These are phyloP conservation scores for Podospora fimiseda DNA, from an alignment of 495 filamentous ascomycete species.

Conservation along the genomic window DNA sequence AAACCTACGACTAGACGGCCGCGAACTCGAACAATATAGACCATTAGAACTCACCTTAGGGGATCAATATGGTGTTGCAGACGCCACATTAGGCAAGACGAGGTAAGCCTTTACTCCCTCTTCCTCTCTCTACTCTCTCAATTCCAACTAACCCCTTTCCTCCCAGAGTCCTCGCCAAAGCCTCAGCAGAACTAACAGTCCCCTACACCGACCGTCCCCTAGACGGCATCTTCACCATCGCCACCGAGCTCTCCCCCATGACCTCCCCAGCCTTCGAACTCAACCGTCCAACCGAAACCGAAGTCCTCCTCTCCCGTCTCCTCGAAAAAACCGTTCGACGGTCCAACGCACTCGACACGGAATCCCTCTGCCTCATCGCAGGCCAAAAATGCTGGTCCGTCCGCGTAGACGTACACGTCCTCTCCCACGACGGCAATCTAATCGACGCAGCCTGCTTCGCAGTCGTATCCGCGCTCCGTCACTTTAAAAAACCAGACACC, in stretches of 20 bases:
- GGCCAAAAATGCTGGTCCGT: conserved; percentile 85
- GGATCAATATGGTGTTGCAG: conserved; percentile 83
- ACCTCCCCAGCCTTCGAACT: conserved; percentile 84
- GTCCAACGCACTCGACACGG: conserved; percentile 84
- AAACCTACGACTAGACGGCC: conserved; percentile 74
- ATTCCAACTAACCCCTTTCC: conserved; percentile 6
- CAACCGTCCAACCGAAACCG: conserved; percentile 71
- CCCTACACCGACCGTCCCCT: conserved; percentile 86
- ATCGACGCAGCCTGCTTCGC: conserved; percentile 81
- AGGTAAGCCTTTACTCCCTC: conserved; percentile 45
- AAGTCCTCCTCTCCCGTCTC: conserved; percentile 75
- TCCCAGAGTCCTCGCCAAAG: conserved; percentile 62
- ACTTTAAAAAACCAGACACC: conserved; percentile 85
- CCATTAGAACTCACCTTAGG: conserved; percentile 72
- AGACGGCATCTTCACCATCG: conserved; percentile 88
- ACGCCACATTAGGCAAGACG: conserved; percentile 86
- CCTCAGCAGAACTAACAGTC: conserved; percentile 78
- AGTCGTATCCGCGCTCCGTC: conserved; percentile 76
- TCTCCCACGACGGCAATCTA: conserved; percentile 82
- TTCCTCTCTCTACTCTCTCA: background rate
- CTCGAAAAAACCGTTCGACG: conserved; percentile 92
- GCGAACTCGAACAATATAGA: conserved; percentile 70
- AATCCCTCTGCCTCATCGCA: conserved; percentile 89
- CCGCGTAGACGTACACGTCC: conserved; percentile 81
- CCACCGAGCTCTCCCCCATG: conserved; percentile 87